Base-by-base conservation (phyloP, 192 early-diverging fungal species). In the Dissophora globulifera region DNA sequence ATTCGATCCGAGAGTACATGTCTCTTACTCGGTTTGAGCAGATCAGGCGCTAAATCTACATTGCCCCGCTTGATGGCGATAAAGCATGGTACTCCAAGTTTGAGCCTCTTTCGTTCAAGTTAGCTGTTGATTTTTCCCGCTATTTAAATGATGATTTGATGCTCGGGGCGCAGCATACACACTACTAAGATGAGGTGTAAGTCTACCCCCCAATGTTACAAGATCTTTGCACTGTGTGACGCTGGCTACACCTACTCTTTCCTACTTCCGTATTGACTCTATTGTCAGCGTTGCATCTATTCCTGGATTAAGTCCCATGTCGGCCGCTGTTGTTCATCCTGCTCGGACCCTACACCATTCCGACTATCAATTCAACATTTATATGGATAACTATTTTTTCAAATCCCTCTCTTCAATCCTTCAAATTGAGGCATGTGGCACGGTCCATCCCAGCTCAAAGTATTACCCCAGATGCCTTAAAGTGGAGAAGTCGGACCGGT, bases 301-400 rank as follows among this genome's bases (percentile, higher is more conserved):
- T 42, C 4, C 23, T 17, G 51, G 40, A 40, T 8, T 65, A 22
- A 62, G 27, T 20, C 6, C 31, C 6, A 69, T 60, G n/a, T 33
- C 42, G 5, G 43, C 29, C 4, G 51, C 29, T 26, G 80, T 78
- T 23, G 40, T 50, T 22, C 43, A 71, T 27, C 62, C 78, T 9
- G 59, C 49, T 16, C 4, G 61, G 13, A 16, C 55, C 15, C 40
- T 75, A 0, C 79, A 63, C 22, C 40, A 46, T 19, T 19, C 15
- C 38, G 22, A 9, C 27, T n/a, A 7, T n/a, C 3, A 48, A 9
- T 81, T 69, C 35, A 75, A 69, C 27, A 40, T 65, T 12, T 69
- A 49, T 40, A 81, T 76, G 69, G 65, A 81, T 51, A 81, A 76
- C 55, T 76, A 63, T 48, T 62, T 81, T 58, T 61, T 65, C 38